Evolutionary conservation across 495 filamentous ascomycete genomes (phyloP).

Genomic region (Trichoderma reesei): DNA sequence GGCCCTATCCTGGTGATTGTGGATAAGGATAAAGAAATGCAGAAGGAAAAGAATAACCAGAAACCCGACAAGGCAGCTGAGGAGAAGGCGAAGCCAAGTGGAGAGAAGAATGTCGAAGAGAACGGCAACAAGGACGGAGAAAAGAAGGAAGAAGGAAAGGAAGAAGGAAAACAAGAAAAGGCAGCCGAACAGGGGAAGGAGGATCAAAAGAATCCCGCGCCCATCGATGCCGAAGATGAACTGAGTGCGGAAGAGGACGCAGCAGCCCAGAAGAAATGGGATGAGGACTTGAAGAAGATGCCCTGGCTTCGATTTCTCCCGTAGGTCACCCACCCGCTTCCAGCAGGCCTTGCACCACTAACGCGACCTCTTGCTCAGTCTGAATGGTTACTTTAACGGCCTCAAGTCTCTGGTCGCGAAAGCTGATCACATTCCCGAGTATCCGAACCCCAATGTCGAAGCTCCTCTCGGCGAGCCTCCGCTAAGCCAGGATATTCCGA

Average conservation of each 20-base stretch:
- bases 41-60: slow-evolving; percentile 11
- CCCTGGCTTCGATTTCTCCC: slow-evolving; percentile 34
- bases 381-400: slow-evolving; percentile 74
- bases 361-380: slow-evolving; percentile 18
- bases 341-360: neutral
- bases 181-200: neutral
- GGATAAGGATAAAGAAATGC: slow-evolving; percentile 7
- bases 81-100: neutral
- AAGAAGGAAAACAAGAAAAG: neutral
- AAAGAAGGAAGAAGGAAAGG: neutral
- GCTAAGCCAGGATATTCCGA: slow-evolving; percentile 29
- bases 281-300: slow-evolving; percentile 18
- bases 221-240: neutral
- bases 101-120: neutral
- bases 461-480: slow-evolving; percentile 18
- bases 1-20: neutral
- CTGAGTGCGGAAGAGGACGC: slow-evolving; percentile 10
- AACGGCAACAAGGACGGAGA: neutral
- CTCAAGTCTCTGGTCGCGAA: slow-evolving; percentile 57
- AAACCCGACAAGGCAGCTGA: neutral
- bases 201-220: neutral
- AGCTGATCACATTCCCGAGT: slow-evolving; percentile 60
- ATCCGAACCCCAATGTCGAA: slow-evolving; percentile 43
- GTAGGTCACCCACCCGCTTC: slow-evolving; percentile 22
- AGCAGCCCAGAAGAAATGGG: slow-evolving; percentile 12